Base-by-base conservation (phyloP, 192 early-diverging fungal species). In the Coemansia sp. region DNA sequence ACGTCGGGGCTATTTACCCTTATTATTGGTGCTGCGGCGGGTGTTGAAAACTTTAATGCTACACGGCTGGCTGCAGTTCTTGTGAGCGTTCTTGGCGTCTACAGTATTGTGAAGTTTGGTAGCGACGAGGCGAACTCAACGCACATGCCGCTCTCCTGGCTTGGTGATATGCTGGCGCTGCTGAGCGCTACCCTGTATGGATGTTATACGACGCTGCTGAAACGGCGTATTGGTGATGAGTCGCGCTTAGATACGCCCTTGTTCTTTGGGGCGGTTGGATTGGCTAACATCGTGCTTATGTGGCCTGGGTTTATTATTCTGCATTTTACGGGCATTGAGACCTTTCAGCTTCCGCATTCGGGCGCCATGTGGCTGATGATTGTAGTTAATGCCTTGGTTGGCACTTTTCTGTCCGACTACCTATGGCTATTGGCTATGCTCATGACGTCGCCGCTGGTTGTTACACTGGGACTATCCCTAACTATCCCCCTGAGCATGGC, bases 331-430 rank as follows among this genome's bases (percentile, higher is more conserved):
- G 87, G 86, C 6, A 58, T 91, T 3, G 92, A 94, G 62, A 42
- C 63, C n/a, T 87, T 92, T 71, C 73, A 80, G 63, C 73, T 92
- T 16, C 89, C 92, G 13, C 62, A 60, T 8, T 74, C 77, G 28
- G 63, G 42, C 42, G 59, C 66, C 0, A 46, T 91, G 39, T 88
- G 89, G 84, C 73, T 67, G 20, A 86, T 90, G 87, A 78, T 93
- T 34, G 26, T 77, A 0, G 51, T 91, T 23, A 93, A 94, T 79
- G 91, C 91, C 8, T 67, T 92, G 18, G 61, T 94, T 42, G 92
- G 92, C 13, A 92, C 91, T 11, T 89, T 92, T 63, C 66, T 92
- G 77, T 92, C 92, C 3, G 92, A 92, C 70, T 92, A 89, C 66
- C 68, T 92, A 21, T 92, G 91, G 92, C 73, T 94, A 18, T 70